Evolutionary conservation across 768 basidiomycete genomes (phyloP), one percentile per base, ranked within the genome.

Genomic region (Cantharellus cinnabarinus): DNA sequence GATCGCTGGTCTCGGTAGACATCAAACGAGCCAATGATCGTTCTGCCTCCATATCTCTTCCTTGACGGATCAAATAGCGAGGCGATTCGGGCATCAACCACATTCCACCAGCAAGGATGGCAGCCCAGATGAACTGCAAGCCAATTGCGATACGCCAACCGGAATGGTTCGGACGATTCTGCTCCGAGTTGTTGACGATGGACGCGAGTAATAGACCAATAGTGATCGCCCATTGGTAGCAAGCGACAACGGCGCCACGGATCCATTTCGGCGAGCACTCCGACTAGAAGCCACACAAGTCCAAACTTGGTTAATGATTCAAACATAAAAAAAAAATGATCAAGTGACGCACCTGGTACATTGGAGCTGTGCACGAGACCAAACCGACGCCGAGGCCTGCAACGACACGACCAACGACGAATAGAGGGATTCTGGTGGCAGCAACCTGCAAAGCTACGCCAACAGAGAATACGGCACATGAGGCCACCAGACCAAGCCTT

Each of bases 61-160:
- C 20, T 29, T 76, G 75, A 73, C 82, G 83, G 70, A 90, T 74
- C 48, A 83, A 75, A 75, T 76, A 91, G 66, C 86, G 83, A 35
- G 86, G 87, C 39, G 83, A 83, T 71, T 78, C 87, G 41, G 87
- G 86, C 42, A 89, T 79, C 65, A 80, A 68, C 64, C 77, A 63
- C 75, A 91, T 84, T 60, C 89, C 89, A 58, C 62, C 64, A 41
- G 75, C 76, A 58, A 93, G 81, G 63, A 90, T 70, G 62, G 73
- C 67, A 38, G 82, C 85, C 85, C 85, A 91, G 51, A 79, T 74
- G 67, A 90, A 87, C 68, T 90, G 87, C 59, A 91, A 68, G 35
- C 76, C 74, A 62, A 83, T 81, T 41, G 86, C 84, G 62, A 88
- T 83, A 48, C 75, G 77, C 70, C 81, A 87, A 0, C 81, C 72